Evolutionary conservation across 352 stramenopile species (phyloP), one percentile per base, ranked within the genome.

Genomic region (Pythium aphanidermatum): DNA sequence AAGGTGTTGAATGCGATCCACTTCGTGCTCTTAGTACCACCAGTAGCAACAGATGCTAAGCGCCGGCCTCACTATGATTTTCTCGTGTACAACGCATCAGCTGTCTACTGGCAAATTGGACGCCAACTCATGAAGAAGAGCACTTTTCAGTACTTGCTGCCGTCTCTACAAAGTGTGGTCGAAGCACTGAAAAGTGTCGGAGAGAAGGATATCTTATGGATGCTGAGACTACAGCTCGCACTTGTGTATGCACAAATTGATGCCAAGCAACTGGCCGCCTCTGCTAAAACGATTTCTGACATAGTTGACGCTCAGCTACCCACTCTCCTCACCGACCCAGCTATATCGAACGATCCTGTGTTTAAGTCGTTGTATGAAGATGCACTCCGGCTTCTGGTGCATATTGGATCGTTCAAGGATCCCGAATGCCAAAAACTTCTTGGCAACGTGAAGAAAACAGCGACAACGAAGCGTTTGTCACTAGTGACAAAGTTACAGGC

Each of bases 1-100:
- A 72, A 60, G 40, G 63, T 90, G 31, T 56, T 90, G 2, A 72
- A 92, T 32, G 86, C 86, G 4, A 70, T 95, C 12, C 67, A 76
- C 24, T 88, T 78, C 39, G 58, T 96, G 12, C 46, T 92, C 25
- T 51, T 74, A 13, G 84, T 89, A 21, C 37, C 95, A 3, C 68
- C 81, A 1, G 73, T 96, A 19, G 83, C 83, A 14, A 71, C 63
- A 2, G 67, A 89, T 17, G 47, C 60, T 1, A 63, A 53, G 14
- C 80, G 81, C 6, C 73, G 82, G 0, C 73, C 75, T 10, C 53
- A 59, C 10, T 96, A 97, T 63, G 74, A 94, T 41, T 96, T 96
- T 48, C 68, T 97, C 13, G 69, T 96, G 41, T 96, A 96, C 79
- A 97, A 97, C 43, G 81, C 81, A 10, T 95, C 80, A 0, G 71